These are phyloP conservation scores for Saccharomyces hybrid DNA, from an alignment of 1,139 yeast genomes.

Conservation along the genomic window DNA sequence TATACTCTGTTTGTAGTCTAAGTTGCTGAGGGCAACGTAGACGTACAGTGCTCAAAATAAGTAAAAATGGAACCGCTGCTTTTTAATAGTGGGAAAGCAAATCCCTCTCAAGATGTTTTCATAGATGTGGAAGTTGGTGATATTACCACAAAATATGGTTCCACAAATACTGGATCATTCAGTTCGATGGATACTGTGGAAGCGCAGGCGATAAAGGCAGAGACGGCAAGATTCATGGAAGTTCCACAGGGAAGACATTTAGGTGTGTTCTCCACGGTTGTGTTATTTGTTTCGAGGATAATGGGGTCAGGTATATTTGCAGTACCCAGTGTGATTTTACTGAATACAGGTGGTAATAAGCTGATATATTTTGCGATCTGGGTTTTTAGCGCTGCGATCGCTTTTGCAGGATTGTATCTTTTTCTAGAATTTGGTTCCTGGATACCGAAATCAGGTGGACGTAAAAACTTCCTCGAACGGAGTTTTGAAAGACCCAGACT, in stretches of 20 bases:
- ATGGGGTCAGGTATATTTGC: constrained; percentile 77
- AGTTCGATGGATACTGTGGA: constrained; percentile 8
- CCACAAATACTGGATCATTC: constrained; percentile 3
- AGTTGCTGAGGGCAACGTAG: not conserved
- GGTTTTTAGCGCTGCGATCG: constrained; percentile 51
- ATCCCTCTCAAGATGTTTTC: not conserved
- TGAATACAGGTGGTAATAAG: constrained; percentile 62
- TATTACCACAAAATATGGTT: not conserved
- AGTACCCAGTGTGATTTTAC: constrained; percentile 57
- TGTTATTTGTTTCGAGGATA: constrained; percentile 57
- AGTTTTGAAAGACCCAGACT: constrained; percentile 53
- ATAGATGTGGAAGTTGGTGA: constrained; percentile 2
- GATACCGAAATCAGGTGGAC: constrained; percentile 68
- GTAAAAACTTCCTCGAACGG: constrained; percentile 61
- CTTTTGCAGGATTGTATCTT: constrained; percentile 59
- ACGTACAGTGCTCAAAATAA: not conserved
- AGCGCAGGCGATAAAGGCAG: constrained; percentile 16
- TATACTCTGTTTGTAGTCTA: not conserved
- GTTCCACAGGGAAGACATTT: constrained; percentile 71
- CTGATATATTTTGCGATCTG: constrained; percentile 52
- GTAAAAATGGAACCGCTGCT: not conserved
- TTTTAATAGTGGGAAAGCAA: not conserved
- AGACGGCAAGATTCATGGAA: constrained; percentile 30
- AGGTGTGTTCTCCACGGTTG: constrained; percentile 58
- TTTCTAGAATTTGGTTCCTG: constrained; percentile 63